Evolutionary conservation across 768 basidiomycete genomes (phyloP).

Genomic region (Rhizopogon vesiculosus): DNA sequence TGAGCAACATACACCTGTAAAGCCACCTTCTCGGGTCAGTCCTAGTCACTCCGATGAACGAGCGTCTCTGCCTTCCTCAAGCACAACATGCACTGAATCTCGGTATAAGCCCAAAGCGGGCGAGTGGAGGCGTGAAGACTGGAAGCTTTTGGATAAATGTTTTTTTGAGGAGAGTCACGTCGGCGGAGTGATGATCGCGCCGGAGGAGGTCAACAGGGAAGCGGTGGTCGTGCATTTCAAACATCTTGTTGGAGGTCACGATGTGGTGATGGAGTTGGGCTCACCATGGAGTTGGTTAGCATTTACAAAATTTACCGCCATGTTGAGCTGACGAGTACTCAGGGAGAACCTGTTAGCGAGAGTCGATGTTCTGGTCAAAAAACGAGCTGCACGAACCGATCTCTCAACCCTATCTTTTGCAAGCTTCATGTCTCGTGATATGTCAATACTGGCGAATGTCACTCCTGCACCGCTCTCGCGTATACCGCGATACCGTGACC

Average conservation of each 20-base stretch:
- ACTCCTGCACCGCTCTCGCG: conserved; percentile 22
- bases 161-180: conserved; percentile 68
- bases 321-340: neutral
- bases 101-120: conserved; percentile 6
- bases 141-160: conserved; percentile 76
- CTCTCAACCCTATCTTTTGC: neutral
- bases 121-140: conserved; percentile 71
- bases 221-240: conserved; percentile 61
- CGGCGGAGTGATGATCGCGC: conserved; percentile 30
- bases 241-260: conserved; percentile 41
- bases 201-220: conserved; percentile 46
- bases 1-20: conserved; percentile 17
- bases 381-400: conserved; percentile 13
- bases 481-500: conserved; percentile 53
- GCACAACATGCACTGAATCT: neutral
- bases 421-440: neutral
- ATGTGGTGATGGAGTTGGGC: conserved; percentile 35
- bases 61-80: neutral
- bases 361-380: conserved; percentile 27
- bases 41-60: neutral
- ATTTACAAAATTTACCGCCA: neutral
- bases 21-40: conserved; percentile 1
- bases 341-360: conserved; percentile 22
- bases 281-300: conserved; percentile 56
- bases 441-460: neutral